Evolutionary conservation across 75 land plant genomes (phyloP).

Genomic region (Selaginella moellendorffii): DNA sequence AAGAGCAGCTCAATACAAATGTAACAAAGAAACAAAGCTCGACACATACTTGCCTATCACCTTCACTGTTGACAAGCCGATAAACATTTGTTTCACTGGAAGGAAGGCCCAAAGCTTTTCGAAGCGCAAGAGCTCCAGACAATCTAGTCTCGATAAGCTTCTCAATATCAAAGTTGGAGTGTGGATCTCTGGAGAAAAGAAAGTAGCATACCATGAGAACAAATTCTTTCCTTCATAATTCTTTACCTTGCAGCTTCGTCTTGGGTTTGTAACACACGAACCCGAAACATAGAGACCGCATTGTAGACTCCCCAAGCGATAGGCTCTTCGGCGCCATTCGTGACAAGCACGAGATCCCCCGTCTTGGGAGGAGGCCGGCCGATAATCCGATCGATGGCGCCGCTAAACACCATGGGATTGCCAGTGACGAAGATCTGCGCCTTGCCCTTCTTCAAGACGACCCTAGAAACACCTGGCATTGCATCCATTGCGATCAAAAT

Average conservation of each 20-base stretch:
- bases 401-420: constrained; percentile 95
- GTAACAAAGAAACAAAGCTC: neutral
- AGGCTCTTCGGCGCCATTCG: constrained; percentile 74
- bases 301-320: constrained; percentile 96
- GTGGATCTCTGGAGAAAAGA: constrained; percentile 47
- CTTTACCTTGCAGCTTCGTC: constrained; percentile 48
- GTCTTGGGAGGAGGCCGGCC: constrained; percentile 80
- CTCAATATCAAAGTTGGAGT: constrained; percentile 56
- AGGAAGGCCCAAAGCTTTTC: constrained; percentile 61
- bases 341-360: constrained; percentile 79
- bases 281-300: constrained; percentile 89
- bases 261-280: constrained; percentile 83
- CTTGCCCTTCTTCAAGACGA: constrained; percentile 90
- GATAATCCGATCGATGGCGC: constrained; percentile 76
- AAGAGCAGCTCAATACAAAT: neutral
- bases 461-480: constrained; percentile 60
- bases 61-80: constrained; percentile 94
- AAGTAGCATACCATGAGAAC: constrained; percentile 2
- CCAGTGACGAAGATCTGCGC: constrained; percentile 67
- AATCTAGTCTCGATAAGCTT: constrained; percentile 57
- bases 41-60: constrained; percentile 57
- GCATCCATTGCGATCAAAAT: too few relatives aligned
- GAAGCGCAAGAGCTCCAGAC: constrained; percentile 40
- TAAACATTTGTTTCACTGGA: constrained; percentile 53
- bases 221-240: neutral